A percentile compares a stretch with the other conserved stretches of the same genome.
phyloP scores from a whole-genome alignment of 148 eudicot species.

The Dianthus caryophyllus region DNA sequence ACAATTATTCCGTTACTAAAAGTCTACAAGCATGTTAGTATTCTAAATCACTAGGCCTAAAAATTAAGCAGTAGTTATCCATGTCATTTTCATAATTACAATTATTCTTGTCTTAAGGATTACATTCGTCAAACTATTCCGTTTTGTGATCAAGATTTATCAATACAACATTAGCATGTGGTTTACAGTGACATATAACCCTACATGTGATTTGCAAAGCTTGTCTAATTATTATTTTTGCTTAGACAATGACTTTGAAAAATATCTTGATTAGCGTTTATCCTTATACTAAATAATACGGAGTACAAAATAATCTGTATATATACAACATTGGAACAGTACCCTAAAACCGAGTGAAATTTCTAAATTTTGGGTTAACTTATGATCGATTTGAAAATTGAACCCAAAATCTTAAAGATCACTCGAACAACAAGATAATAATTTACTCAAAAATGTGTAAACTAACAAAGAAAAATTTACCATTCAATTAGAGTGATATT shows the following conservation, averaged over 20 bases:
- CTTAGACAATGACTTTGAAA: background rate
- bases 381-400: background rate
- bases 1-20: background rate
- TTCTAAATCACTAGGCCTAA: background rate
- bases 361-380: background rate
- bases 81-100: slow-evolving; percentile 15
- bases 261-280: background rate
- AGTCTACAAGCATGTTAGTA: slow-evolving; percentile 5
- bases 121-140: slow-evolving; percentile 5
- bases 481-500: slow-evolving; percentile 16
- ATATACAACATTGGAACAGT: no score
- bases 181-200: slow-evolving; percentile 2
- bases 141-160: slow-evolving; percentile 9
- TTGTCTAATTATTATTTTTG: slow-evolving; percentile 6
- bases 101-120: background rate
- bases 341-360: background rate
- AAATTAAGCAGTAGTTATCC: slow-evolving; percentile 13
- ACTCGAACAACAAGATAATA: background rate
- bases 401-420: background rate
- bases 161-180: slow-evolving; percentile 7
- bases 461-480: slow-evolving; percentile 13
- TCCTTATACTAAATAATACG: background rate
- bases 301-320: no score
- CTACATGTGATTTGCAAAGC: slow-evolving; percentile 1
- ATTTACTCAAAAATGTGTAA: background rate